Conservation (phyloP, 1,139 yeast genomes). For the Scheffersomyces quercinus region DNA sequence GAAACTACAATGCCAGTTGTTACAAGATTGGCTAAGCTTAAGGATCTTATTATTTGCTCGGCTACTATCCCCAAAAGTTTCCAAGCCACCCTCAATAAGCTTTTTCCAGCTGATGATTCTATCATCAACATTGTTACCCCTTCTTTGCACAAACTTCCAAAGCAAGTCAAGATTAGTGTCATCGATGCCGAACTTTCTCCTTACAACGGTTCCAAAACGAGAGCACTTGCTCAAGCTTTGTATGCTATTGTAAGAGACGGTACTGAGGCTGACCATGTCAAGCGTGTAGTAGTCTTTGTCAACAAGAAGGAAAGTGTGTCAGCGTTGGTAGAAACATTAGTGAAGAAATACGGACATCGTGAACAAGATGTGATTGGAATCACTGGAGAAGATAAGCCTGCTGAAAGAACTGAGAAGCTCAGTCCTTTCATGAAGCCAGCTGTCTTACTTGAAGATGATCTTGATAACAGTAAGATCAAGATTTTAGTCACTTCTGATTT, state of each 20-base stretch:
- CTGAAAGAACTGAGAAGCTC: constrained; percentile 57
- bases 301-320: constrained; percentile 69
- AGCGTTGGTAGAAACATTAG: constrained; percentile 56
- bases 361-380: constrained; percentile 52
- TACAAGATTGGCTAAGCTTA: constrained; percentile 51
- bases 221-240: constrained; percentile 84
- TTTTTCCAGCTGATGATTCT: constrained; percentile 63
- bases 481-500: constrained; percentile 89
- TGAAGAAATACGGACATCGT: constrained; percentile 55
- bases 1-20: constrained; percentile 64
- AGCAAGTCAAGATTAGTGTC: constrained; percentile 66
- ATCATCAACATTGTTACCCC: constrained; percentile 71
- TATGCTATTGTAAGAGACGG: constrained; percentile 86
- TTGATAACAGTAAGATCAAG: constrained; percentile 38
- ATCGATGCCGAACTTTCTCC: constrained; percentile 77
- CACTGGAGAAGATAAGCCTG: constrained; percentile 62
- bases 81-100: constrained; percentile 56
- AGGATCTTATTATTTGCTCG: constrained; percentile 74
- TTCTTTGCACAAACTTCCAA: constrained; percentile 77
- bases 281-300: constrained; percentile 84
- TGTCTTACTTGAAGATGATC: constrained; percentile 32
- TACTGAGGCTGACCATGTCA: constrained; percentile 72
- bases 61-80: constrained; percentile 89
- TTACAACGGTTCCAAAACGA: constrained; percentile 76
- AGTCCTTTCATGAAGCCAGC: constrained; percentile 66